Conservation (phyloP, 2,329 filamentous ascomycete genomes). For the Colletotrichum nymphaeae region DNA sequence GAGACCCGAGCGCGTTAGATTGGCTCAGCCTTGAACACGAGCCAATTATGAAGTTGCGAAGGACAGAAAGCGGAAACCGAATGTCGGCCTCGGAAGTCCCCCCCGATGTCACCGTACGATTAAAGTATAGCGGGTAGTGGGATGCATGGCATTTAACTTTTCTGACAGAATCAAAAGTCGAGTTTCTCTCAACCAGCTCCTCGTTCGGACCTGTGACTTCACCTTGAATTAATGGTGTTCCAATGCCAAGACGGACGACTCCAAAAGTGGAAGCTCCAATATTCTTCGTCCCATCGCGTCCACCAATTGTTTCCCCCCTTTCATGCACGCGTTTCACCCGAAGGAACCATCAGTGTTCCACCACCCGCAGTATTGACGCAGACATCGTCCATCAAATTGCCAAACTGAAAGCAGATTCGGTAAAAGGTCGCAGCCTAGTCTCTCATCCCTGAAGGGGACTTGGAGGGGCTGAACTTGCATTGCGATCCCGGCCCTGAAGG, state of each 20-base stretch:
- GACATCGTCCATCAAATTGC: not conserved
- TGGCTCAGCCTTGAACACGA: not conserved
- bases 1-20: not conserved
- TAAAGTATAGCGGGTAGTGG: not conserved
- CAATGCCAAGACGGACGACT: constrained; percentile 27
- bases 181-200: not conserved
- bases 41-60: not conserved
- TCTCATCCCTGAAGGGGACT: not conserved
- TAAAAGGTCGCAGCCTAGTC: constrained; percentile 2
- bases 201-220: not conserved
- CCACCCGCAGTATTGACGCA: not conserved
- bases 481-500: constrained; percentile 8
- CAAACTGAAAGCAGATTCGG: constrained; percentile 6
- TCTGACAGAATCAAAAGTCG: not conserved
- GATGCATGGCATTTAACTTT: constrained; percentile 3
- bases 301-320: constrained; percentile 18
- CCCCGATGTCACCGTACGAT: constrained; percentile 6
- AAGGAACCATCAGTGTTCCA: not conserved
- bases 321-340: constrained; percentile 27
- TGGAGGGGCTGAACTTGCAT: constrained; percentile 9
- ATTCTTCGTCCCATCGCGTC: not conserved
- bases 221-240: constrained; percentile 1
- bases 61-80: not conserved
- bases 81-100: not conserved
- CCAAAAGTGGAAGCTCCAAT: constrained; percentile 22